Evolutionary conservation across 192 early-diverging fungal species (phyloP), one percentile per base, ranked within the genome.

Genomic region (Entomortierella chlamydospora): DNA sequence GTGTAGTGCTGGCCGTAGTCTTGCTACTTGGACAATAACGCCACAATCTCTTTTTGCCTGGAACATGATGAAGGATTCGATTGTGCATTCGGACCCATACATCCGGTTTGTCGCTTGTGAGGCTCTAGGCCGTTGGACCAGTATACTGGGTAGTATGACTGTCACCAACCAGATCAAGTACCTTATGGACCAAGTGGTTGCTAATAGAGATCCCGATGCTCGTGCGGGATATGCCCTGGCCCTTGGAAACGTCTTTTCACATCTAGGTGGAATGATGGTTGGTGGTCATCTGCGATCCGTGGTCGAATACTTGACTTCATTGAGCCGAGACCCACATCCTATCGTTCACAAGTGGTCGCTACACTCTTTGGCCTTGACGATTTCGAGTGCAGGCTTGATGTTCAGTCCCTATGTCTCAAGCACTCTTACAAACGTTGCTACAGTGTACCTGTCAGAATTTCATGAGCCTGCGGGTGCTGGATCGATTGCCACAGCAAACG

Each of bases 301-400:
- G 10, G 92, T 98, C 7, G 95, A 94, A 2, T 89, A 98, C 58
- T 81, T 99, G 62, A 90, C 96, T 20, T 96, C 96, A 2, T 87
- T 99, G 30, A 93, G 93, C 2, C 89, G 91, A 49, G 98, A 99
- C 81, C 88, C 94, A 7, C 95, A 99, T 80, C 95, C 97, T 0
- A 81, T 97, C 0, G 96, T 99, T 13, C 96, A 98, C 70, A 91
- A 90, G 3, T 99, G 97, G 96, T 96, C 97, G 0, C 70, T 98
- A 17, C 87, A 92, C 31, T 90, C 96, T 0, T 79, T 99, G 58
- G 91, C 93, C 9, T 83, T 95, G 67, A 94, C 93, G 0, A 93
- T 98, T 7, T 88, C 94, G 50, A 93, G 95, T 25, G 93, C 97
- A 1, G 96, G 97, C 0, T 81, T 93, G 26, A 96, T 97, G 94